phyloP scores from a whole-genome alignment of 495 filamentous ascomycete species.

The Cercophora samala region DNA sequence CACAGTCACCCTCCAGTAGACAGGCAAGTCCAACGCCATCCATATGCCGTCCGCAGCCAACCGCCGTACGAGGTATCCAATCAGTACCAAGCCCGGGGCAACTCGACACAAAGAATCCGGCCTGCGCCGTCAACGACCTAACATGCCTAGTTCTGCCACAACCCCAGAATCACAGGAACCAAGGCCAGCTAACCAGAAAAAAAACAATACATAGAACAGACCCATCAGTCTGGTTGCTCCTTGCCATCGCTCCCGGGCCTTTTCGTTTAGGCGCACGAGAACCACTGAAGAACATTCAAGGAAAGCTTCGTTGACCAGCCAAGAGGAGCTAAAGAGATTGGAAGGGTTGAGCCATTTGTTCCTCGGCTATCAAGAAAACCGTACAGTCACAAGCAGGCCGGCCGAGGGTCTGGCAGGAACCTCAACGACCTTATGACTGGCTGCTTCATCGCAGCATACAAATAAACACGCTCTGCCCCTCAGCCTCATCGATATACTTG shows the following conservation, averaged over 20 bases:
- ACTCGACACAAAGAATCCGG: neutral
- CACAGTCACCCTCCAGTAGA: neutral
- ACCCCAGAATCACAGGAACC: neutral
- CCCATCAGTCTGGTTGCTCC: slow-evolving; percentile 18
- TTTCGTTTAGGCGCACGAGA: neutral
- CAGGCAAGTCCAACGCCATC: no score
- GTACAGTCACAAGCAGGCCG: neutral
- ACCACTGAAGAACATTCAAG: slow-evolving; percentile 1
- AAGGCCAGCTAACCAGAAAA: neutral
- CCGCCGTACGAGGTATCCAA: neutral
- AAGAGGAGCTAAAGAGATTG: neutral
- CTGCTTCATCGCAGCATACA: no score
- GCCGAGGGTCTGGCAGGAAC: neutral
- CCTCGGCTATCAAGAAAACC: neutral
- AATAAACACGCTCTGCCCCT: no score
- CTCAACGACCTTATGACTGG: neutral
- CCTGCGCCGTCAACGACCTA: neutral
- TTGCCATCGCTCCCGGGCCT: slow-evolving; percentile 2
- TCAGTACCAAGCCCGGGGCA: neutral
- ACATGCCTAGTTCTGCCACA: neutral
- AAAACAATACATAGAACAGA: slow-evolving; percentile 10
- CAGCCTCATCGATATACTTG: no score
- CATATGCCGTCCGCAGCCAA: neutral
- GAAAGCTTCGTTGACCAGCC: neutral
- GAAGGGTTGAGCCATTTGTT: neutral